These are phyloP conservation scores for Naganishia vishniacii DNA, from an alignment of 768 basidiomycete genomes.

Conservation along the genomic window DNA sequence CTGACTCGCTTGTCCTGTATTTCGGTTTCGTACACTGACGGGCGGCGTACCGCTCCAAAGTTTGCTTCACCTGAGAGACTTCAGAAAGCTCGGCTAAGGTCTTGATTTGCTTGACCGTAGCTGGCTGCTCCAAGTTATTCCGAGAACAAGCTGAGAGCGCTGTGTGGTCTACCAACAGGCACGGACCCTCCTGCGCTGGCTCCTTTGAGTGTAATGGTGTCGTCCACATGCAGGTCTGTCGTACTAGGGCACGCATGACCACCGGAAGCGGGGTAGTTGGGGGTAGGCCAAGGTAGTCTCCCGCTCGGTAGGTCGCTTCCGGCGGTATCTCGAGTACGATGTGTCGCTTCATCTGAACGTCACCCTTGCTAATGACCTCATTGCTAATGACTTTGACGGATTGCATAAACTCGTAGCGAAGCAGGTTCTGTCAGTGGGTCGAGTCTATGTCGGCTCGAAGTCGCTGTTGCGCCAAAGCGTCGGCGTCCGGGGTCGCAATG, in stretches of 20 bases:
- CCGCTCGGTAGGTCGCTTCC: conserved; percentile 49
- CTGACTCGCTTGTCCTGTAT: conserved; percentile 50
- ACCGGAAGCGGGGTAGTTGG: conserved; percentile 26
- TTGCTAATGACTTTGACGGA: conserved; percentile 25
- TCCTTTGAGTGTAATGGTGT: conserved; percentile 47
- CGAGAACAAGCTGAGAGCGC: conserved; percentile 49
- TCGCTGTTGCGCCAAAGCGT: background rate
- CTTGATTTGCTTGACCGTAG: conserved; percentile 52
- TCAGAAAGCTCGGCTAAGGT: conserved; percentile 42
- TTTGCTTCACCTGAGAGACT: conserved; percentile 35
- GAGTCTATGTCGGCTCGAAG: conserved; percentile 17
- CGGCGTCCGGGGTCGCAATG: background rate
- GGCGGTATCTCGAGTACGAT: conserved; percentile 26
- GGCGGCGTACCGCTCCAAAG: conserved; percentile 43
- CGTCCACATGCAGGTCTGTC: conserved; percentile 28
- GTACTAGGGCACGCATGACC: conserved; percentile 26
- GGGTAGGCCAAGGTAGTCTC: conserved; percentile 55
- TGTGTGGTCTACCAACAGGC: conserved; percentile 51
- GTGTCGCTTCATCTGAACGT: conserved; percentile 27
- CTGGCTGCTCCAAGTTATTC: conserved; percentile 56
- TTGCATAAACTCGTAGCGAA: conserved; percentile 20
- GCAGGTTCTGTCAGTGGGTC: conserved; percentile 7
- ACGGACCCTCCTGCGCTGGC: conserved; percentile 50
- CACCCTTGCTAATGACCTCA: conserved; percentile 22
- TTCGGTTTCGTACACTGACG: conserved; percentile 45